Base-by-base conservation (phyloP, 2,329 filamentous ascomycete species). In the Pyricularia sp. region DNA sequence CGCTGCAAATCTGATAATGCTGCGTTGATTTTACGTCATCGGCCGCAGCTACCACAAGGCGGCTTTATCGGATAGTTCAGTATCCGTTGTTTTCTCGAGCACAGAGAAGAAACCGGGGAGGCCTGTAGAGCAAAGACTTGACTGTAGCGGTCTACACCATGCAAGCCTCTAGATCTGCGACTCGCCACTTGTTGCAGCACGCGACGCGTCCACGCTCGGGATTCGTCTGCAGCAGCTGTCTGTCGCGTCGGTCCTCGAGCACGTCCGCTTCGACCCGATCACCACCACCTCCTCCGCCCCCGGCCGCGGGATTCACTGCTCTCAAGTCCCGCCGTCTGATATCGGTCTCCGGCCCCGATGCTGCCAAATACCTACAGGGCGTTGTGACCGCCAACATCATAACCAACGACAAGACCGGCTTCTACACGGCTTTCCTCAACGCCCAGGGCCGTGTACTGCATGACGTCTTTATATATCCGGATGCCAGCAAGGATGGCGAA, bases 381-480 rank as follows among this genome's bases (percentile, higher is more conserved):
- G 87, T 97, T 69, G 86, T 95, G 72, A 97, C 94, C 0, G 87
- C 90, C 71, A 90, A 89, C 71, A 85, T 93, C 71, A 78, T 86
- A 68, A 79, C 85, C 0, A 74, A 81, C 61, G 68, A 64, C 66
- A 59, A 9, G 71, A 64, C 59, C 50, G 90, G 88, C 4, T 89
- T 91, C 77, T 98, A 97, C 79, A 85, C 90, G 7, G 92, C 89
- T 0, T 97, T 99, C 75, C 83, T 99, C 61, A 97, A 91, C 73
- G 92, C 94, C 9, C 87, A 88, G 70, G 95, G 95, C 61, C 87
- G 94, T 69, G 86, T 99, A 11, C 82, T 97, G 63, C 87, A 94
- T 81, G 95, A 99, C 80, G 91, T 93, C 68, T 97, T 98, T 78
- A 84, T 99, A 65, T 97, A 97, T 82, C 90, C 89, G 0, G 80